Conservation (phyloP, 257 asterid genomes). For the Striga asiatica region DNA sequence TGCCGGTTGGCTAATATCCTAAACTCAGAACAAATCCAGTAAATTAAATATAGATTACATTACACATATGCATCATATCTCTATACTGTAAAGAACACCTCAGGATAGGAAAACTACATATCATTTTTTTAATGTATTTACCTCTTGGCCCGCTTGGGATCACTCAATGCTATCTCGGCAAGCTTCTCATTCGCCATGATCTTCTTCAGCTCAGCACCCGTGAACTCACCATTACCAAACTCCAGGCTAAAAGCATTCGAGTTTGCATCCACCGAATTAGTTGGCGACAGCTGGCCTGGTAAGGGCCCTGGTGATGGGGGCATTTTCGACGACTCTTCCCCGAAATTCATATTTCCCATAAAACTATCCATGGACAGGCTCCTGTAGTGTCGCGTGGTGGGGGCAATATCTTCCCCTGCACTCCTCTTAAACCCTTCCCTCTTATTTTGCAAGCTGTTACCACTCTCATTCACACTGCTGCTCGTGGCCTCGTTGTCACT, state of each 20-base stretch:
- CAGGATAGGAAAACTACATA: background rate
- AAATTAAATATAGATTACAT: background rate
- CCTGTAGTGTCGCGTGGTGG: slow-evolving; percentile 69
- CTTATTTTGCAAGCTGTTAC: slow-evolving; percentile 35
- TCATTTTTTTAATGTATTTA: no score
- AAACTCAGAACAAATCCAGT: slow-evolving; percentile 1
- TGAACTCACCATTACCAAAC: slow-evolving; percentile 65
- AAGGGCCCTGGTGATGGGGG: slow-evolving; percentile 59
- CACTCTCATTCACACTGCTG: slow-evolving; percentile 55
- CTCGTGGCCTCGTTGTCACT: slow-evolving; percentile 55
- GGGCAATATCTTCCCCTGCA: slow-evolving; percentile 68
- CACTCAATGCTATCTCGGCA: slow-evolving; percentile 52
- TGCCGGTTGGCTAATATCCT: slow-evolving; percentile 73
- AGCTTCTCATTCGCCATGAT: slow-evolving; percentile 64
- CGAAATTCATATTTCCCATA: slow-evolving; percentile 58
- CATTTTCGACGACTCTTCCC: slow-evolving; percentile 62
- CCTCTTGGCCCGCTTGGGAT: slow-evolving; percentile 74
- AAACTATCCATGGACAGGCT: slow-evolving; percentile 91
- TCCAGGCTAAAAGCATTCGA: slow-evolving; percentile 45
- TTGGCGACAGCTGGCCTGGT: slow-evolving; percentile 44
- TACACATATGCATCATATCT: slow-evolving; percentile 17
- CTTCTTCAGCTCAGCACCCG: slow-evolving; percentile 58
- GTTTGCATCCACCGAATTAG: slow-evolving; percentile 41
- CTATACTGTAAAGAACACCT: background rate
- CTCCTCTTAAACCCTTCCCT: no score